These are phyloP conservation scores for Akanthomyces dipterigenus DNA, from an alignment of 2,329 filamentous ascomycete species.

Conservation along the genomic window DNA sequence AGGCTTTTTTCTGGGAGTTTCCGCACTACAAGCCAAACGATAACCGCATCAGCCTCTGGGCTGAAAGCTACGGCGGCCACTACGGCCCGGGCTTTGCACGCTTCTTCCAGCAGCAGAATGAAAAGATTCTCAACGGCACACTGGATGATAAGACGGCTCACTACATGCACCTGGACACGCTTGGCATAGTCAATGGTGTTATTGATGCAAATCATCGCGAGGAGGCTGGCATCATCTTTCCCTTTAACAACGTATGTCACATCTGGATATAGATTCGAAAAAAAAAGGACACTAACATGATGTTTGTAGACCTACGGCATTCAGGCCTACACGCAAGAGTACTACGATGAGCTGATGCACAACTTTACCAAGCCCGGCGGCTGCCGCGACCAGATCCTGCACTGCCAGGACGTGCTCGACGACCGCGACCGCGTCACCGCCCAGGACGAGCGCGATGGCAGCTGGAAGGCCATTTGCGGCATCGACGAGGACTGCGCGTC, in stretches of 20 bases:
- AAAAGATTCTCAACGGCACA: constrained; percentile 28
- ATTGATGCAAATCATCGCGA: constrained; percentile 57
- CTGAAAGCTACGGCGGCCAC: constrained; percentile 63
- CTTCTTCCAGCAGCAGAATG: constrained; percentile 56
- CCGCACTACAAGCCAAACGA: constrained; percentile 49
- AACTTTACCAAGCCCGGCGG: constrained; percentile 32
- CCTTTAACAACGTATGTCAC: constrained; percentile 53
- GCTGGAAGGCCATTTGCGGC: constrained; percentile 31
- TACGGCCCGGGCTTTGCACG: constrained; percentile 59
- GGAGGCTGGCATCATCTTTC: constrained; percentile 49
- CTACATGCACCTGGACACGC: constrained; percentile 45
- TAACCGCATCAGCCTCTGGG: constrained; percentile 56
- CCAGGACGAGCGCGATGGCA: constrained; percentile 22
- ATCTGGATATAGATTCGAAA: no score
- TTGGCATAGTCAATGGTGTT: constrained; percentile 66
- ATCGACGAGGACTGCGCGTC: constrained; percentile 45
- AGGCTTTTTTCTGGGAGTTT: constrained; percentile 51
- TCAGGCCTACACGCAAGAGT: constrained; percentile 44
- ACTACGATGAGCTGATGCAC: constrained; percentile 22
- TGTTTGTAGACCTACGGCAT: constrained; percentile 45
- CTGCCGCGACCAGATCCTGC: constrained; percentile 45
- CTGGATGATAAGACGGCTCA: constrained; percentile 37
- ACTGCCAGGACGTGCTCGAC: constrained; percentile 44
- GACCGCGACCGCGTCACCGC: constrained; percentile 44
- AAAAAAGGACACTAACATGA: no score